Conservation (phyloP, 441 rosid species). For the Pelargonium fulgidum region DNA sequence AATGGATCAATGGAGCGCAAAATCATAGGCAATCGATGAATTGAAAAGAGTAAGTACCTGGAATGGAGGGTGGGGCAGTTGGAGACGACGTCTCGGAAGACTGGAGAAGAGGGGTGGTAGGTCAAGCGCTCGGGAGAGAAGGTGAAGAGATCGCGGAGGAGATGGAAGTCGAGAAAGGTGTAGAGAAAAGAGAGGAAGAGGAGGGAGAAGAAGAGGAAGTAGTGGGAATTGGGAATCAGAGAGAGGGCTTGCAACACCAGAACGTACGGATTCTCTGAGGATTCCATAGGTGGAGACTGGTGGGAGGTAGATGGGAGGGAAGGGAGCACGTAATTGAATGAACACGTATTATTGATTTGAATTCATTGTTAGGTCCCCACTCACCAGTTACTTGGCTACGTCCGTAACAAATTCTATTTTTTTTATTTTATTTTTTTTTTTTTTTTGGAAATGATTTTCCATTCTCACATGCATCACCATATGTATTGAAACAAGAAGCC, state of each 20-base stretch:
- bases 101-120: slow-evolving; percentile 15
- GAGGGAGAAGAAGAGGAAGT: slow-evolving; percentile 9
- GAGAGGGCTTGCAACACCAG: slow-evolving; percentile 13
- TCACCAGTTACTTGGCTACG: no score
- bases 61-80: slow-evolving; percentile 22
- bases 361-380: no score
- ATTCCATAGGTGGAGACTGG: neutral
- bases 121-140: slow-evolving; percentile 12
- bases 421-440: no score
- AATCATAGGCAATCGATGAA: no score
- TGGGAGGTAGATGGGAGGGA: no score
- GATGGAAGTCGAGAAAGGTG: slow-evolving; percentile 24
- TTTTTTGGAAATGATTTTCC: no score
- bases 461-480: no score
- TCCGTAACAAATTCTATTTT: no score
- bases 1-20: neutral
- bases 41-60: slow-evolving; percentile 9
- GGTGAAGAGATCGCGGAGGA: slow-evolving; percentile 18
- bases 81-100: slow-evolving; percentile 23
- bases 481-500: no score
- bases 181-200: slow-evolving; percentile 16
- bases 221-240: slow-evolving; percentile 16
- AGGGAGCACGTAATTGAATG: no score
- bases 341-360: no score
- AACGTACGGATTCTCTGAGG: neutral